A percentile compares a stretch with the other conserved stretches of the same genome.
phyloP scores from a whole-genome alignment of 2,329 filamentous ascomycete species.

The Xylariales sp. region DNA sequence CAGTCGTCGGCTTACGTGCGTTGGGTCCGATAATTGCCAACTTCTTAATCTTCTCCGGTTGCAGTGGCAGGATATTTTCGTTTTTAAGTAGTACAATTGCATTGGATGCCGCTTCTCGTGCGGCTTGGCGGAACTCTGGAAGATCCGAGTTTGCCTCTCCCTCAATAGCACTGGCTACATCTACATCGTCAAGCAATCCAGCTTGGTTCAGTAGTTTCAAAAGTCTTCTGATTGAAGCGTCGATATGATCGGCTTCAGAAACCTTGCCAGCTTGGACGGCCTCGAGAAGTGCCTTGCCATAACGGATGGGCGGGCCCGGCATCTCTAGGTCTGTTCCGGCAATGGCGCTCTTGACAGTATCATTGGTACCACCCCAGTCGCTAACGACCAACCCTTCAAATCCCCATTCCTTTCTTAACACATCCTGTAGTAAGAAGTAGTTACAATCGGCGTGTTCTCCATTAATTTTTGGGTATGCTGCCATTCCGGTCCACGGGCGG shows the following conservation, averaged over 20 bases:
- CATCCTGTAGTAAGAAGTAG: conserved; percentile 42
- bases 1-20: not conserved
- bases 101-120: not conserved
- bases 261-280: not conserved
- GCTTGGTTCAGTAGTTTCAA: not conserved
- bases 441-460: conserved; percentile 53
- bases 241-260: not conserved
- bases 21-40: not conserved
- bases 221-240: not conserved
- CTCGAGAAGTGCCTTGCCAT: not conserved
- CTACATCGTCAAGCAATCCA: not conserved
- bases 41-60: conserved; percentile 33
- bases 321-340: conserved; percentile 37
- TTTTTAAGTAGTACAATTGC: not conserved
- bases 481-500: conserved; percentile 62
- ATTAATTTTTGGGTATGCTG: conserved; percentile 60
- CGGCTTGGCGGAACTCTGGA: not conserved
- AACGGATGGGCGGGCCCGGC: conserved; percentile 22
- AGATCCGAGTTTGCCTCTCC: not conserved
- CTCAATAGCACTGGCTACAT: not conserved
- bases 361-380: conserved; percentile 27
- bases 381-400: conserved; percentile 39
- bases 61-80: no score
- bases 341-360: conserved; percentile 25
- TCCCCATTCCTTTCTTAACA: conserved; percentile 52